These are phyloP conservation scores for Vigna nakashimae DNA, from an alignment of 306 rosid species.

Conservation along the genomic window DNA sequence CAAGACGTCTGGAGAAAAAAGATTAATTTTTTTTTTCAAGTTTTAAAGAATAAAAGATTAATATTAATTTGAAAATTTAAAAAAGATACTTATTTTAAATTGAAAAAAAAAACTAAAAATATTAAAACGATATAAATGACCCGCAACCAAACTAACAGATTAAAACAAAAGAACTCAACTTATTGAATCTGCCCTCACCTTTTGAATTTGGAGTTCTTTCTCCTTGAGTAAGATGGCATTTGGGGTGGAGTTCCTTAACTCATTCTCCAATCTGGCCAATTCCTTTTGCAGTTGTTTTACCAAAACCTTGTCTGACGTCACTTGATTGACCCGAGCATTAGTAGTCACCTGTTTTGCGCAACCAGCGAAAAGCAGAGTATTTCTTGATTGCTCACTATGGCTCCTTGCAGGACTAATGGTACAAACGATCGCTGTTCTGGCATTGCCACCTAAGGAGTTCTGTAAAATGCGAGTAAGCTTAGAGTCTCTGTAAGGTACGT, in stretches of 20 bases:
- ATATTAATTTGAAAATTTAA: too few relatives aligned
- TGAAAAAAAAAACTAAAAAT: too few relatives aligned
- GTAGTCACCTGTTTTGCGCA: conserved; percentile 90
- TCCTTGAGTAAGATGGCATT: conserved; percentile 64
- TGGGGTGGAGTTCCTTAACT: conserved; percentile 62
- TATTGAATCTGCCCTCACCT: conserved; percentile 60
- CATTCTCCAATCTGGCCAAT: conserved; percentile 73
- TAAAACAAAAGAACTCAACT: conserved; percentile 2
- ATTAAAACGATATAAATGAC: too few relatives aligned
- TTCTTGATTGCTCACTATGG: conserved; percentile 88
- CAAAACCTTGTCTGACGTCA: conserved; percentile 83
- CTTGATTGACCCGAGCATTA: conserved; percentile 80
- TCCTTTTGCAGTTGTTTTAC: conserved; percentile 81
- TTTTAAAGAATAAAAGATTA: too few relatives aligned
- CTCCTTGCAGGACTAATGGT: conserved; percentile 86
- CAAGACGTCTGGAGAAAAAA: too few relatives aligned
- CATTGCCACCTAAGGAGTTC: conserved; percentile 91
- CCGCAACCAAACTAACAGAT: neutral
- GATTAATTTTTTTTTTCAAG: too few relatives aligned
- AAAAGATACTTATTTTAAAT: too few relatives aligned
- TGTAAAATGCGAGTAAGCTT: conserved; percentile 93
- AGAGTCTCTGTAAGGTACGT: conserved; percentile 89
- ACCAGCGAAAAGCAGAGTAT: conserved; percentile 83
- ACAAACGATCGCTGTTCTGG: conserved; percentile 94
- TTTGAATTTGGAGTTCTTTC: conserved; percentile 74